These are phyloP conservation scores for Chlamydomonas asymmetrica DNA, from an alignment of 139 green algal species.

Conservation along the genomic window DNA sequence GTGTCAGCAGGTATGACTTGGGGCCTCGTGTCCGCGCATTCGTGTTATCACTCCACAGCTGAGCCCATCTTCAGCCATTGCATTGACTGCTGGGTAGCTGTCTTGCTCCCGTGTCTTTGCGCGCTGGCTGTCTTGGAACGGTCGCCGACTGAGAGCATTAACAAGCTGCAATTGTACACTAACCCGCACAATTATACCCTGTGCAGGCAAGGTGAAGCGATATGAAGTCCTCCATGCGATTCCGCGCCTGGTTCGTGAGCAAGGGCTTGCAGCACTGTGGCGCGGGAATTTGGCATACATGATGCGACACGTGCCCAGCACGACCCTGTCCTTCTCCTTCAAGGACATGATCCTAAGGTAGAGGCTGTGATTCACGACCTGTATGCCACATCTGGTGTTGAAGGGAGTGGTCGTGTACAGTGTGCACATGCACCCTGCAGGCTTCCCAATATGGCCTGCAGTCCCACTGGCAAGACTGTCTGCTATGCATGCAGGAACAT, in stretches of 20 bases:
- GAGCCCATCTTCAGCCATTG: no score
- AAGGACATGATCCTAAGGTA: constrained; percentile 39
- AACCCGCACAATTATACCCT: no score
- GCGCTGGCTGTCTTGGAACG: no score
- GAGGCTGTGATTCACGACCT: neutral
- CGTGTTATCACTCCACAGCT: no score
- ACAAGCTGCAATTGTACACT: no score
- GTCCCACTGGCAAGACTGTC: neutral
- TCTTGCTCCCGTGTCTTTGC: no score
- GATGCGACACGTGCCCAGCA: constrained; percentile 30
- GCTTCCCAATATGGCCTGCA: neutral
- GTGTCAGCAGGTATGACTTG: no score
- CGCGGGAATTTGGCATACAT: constrained; percentile 46
- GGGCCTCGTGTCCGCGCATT: no score
- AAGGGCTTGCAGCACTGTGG: constrained; percentile 40
- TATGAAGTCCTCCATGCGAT: constrained; percentile 34
- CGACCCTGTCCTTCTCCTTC: constrained; percentile 48
- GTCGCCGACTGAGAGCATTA: no score
- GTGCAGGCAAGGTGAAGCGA: constrained; percentile 23
- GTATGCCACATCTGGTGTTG: neutral
- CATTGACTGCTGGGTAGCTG: no score
- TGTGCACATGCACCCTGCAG: no score
- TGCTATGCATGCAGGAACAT: neutral
- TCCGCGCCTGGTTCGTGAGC: constrained; percentile 28
- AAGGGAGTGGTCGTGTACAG: no score